Evolutionary conservation across 805 yeast species (phyloP).

Genomic region (Candida silvicultrix): DNA sequence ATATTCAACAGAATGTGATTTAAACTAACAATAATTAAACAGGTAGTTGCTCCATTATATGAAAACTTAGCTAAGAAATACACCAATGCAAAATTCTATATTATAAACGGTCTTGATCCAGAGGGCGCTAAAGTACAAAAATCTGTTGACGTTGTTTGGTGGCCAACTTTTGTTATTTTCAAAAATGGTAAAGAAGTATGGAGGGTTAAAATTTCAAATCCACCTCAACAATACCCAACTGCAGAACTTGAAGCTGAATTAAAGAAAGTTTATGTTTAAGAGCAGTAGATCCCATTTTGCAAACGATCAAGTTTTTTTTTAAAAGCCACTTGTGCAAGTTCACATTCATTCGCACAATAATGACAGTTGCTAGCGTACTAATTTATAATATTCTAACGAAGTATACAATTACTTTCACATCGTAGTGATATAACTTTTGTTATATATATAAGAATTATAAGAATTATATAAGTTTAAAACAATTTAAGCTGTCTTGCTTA

Average conservation of each 20-base stretch:
- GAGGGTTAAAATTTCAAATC: conserved; percentile 22
- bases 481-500: too few relatives aligned
- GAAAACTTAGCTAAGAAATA: conserved; percentile 11
- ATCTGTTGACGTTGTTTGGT: conserved; percentile 20
- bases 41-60: conserved; percentile 20
- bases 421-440: too few relatives aligned
- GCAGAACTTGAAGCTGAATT: conserved; percentile 16
- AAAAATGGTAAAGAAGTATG: conserved; percentile 16
- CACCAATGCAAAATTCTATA: conserved; percentile 15
- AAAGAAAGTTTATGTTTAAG: conserved; percentile 9
- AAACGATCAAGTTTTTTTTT: too few relatives aligned
- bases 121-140: conserved; percentile 15
- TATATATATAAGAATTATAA: too few relatives aligned
- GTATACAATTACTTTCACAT: not conserved
- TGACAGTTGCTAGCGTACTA: not conserved
- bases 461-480: too few relatives aligned
- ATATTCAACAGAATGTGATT: too few relatives aligned
- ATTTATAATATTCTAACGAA: not conserved
- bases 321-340: too few relatives aligned
- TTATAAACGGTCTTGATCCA: conserved; percentile 15
- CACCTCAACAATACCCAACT: conserved; percentile 20
- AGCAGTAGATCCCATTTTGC: not conserved
- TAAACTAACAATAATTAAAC: conserved; percentile 1
- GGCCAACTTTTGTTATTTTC: conserved; percentile 22
- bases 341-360: not conserved